Evolutionary conservation across 2,329 filamentous ascomycete genomes (phyloP), one percentile per base, ranked within the genome.

Genomic region (Ophiostoma quercus): DNA sequence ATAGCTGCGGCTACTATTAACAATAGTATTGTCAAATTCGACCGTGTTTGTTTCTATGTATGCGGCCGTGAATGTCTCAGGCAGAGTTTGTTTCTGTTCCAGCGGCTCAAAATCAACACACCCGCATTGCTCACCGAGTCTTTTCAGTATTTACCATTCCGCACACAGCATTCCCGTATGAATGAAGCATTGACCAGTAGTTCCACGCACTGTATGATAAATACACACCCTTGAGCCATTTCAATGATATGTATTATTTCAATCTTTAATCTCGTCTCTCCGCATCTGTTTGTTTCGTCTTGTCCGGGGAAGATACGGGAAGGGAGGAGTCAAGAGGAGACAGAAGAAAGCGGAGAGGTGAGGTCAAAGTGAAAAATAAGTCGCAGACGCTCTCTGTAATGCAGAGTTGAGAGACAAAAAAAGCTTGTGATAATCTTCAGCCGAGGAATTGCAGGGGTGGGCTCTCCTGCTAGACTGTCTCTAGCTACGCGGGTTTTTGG

Each of bases 381-480:
- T 47, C 19, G 43, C 4, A 34, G 5, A 34, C 5, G 34, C 34
- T 34, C 34, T 34, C 34, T 8, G 8, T 34, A 8, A 2, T 34
- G 1, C 8, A 34, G 16, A 16, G 16, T 47, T 47, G 43, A 2
- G 7, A 34, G 2, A 32, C 11, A 14, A 60, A 65, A 65, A 65
- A 65, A 65, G 62, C 62, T 65, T 39, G 62, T 65, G 62, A 65
- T 65, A 22, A 11, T 65, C 32, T 9, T 7, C 32, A 65, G 34
- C 62, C 62, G 62, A 65, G 62, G 62, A 22, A 41, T 19, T 9
- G 51, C 51, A 57, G 51, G 25, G 57, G 12, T 29, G 22, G 57
- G 14, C 14, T 29, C 25, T 14, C 25, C 57, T 60, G 16, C 25
- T 62, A 62, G 57, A 62, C 57, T 29, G 25, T 62, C 43, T 47